phyloP scores from a whole-genome alignment of 805 yeast species.

The Candida insectalens region DNA sequence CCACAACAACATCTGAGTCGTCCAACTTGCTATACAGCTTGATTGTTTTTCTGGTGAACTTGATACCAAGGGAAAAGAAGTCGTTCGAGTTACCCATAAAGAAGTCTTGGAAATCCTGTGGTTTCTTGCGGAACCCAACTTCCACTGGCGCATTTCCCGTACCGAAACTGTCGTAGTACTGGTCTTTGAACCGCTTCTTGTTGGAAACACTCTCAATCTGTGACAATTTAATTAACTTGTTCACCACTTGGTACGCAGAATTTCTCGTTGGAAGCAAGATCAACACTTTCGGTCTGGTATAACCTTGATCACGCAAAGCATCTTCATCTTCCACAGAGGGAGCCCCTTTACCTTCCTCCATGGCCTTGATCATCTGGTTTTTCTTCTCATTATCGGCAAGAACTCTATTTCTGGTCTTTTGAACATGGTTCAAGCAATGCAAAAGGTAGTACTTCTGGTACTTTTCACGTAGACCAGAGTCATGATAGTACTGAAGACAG shows the following conservation, averaged over 20 bases:
- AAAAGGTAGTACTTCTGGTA: slow-evolving; percentile 56
- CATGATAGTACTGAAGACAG: slow-evolving; percentile 41
- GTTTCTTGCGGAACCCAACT: slow-evolving; percentile 35
- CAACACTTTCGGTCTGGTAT: slow-evolving; percentile 83
- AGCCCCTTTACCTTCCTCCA: slow-evolving; percentile 25
- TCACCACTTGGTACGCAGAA: slow-evolving; percentile 60
- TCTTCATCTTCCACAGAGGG: slow-evolving; percentile 29
- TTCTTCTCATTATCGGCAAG: slow-evolving; percentile 63
- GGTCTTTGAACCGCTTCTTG: slow-evolving; percentile 60
- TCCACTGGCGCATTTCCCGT: slow-evolving; percentile 23
- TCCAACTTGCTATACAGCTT: slow-evolving; percentile 80
- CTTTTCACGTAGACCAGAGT: slow-evolving; percentile 22
- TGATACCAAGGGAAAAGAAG: slow-evolving; percentile 83
- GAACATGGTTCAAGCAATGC: slow-evolving; percentile 76
- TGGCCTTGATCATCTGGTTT: slow-evolving; percentile 26
- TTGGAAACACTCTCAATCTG: slow-evolving; percentile 75
- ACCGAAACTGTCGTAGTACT: slow-evolving; percentile 45
- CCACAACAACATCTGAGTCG: slow-evolving; percentile 76
- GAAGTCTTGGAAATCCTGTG: slow-evolving; percentile 69
- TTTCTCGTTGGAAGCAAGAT: slow-evolving; percentile 80
- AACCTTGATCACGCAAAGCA: slow-evolving; percentile 87
- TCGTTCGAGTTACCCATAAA: slow-evolving; percentile 90
- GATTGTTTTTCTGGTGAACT: slow-evolving; percentile 79
- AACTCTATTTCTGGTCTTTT: slow-evolving; percentile 79
- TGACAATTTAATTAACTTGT: slow-evolving; percentile 48